Evolutionary conservation across 108 stramenopile species (phyloP).

Genomic region (Skeletonema tropicum): DNA sequence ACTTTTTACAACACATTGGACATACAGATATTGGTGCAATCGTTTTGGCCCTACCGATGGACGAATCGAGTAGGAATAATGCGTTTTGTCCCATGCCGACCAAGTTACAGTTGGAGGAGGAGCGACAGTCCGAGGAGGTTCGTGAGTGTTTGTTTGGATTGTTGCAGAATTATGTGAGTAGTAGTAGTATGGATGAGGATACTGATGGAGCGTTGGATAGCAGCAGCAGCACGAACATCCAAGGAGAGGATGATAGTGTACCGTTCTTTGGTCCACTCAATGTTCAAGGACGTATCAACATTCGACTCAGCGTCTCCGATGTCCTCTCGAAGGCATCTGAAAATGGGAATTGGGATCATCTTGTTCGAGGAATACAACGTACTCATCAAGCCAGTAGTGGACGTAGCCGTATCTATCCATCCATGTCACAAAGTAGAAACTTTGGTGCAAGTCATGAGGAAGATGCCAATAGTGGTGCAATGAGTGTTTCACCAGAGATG

Average conservation of each 20-base stretch:
- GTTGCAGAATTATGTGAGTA: constrained; percentile 31
- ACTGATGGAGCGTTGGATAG: neutral
- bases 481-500: constrained; percentile 20
- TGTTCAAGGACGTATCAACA: constrained; percentile 16
- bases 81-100: constrained; percentile 16
- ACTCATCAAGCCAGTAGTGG: constrained; percentile 4
- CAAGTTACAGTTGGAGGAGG: constrained; percentile 25
- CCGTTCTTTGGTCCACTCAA: constrained; percentile 11
- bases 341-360: constrained; percentile 24
- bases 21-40: constrained; percentile 31
- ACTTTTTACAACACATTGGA: constrained; percentile 24
- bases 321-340: constrained; percentile 19
- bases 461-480: neutral
- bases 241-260: neutral
- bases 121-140: constrained; percentile 5
- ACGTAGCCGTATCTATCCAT: neutral
- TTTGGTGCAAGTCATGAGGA: neutral
- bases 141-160: constrained; percentile 16
- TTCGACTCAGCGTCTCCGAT: constrained; percentile 20
- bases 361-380: constrained; percentile 7
- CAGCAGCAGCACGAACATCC: neutral
- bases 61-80: constrained; percentile 10
- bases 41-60: constrained; percentile 27
- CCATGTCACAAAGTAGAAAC: neutral
- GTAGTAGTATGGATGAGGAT: neutral